phyloP scores from a whole-genome alignment of 78 protist species.

The Dictyostelium capitatum region DNA sequence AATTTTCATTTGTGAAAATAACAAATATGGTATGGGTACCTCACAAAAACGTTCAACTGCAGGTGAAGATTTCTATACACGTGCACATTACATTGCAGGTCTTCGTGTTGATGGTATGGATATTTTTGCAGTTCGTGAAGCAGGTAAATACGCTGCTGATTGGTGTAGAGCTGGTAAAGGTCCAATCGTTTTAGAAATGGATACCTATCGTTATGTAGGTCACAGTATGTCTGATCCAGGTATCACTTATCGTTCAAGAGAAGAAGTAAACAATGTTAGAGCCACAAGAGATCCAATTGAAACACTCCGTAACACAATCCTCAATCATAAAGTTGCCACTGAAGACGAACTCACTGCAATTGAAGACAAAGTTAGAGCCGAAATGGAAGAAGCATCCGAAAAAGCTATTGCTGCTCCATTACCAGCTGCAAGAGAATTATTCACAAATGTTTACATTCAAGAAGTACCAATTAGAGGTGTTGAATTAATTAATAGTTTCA shows the following conservation, averaged over 20 bases:
- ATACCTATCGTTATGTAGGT: slow-evolving; percentile 98
- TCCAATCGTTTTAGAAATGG: slow-evolving; percentile 92
- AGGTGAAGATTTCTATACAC: slow-evolving; percentile 93
- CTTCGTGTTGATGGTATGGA: slow-evolving; percentile 97
- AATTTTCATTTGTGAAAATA: slow-evolving; percentile 96
- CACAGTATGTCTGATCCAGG: slow-evolving; percentile 99
- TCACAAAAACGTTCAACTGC: slow-evolving; percentile 89
- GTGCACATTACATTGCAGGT: slow-evolving; percentile 96
- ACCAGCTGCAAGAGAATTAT: slow-evolving; percentile 68
- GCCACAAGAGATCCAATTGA: slow-evolving; percentile 86
- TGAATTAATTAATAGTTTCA: slow-evolving; percentile 24
- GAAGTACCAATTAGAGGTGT: slow-evolving; percentile 75
- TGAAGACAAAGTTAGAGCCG: slow-evolving; percentile 25
- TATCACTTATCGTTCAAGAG: slow-evolving; percentile 93
- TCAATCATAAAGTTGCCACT: slow-evolving; percentile 79
- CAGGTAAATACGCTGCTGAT: slow-evolving; percentile 85
- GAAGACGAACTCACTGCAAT: slow-evolving; percentile 91
- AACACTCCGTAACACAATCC: slow-evolving; percentile 33
- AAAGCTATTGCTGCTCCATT: slow-evolving; percentile 82
- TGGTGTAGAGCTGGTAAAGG: slow-evolving; percentile 84
- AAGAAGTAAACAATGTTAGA: slow-evolving; percentile 90
- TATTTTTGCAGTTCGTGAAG: slow-evolving; percentile 92
- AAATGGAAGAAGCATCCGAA: slow-evolving; percentile 90
- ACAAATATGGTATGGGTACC: slow-evolving; percentile 99
- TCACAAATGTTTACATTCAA: slow-evolving; percentile 77